Conservation (phyloP, 331 rosid genomes). For the Pyrus hybrid region DNA sequence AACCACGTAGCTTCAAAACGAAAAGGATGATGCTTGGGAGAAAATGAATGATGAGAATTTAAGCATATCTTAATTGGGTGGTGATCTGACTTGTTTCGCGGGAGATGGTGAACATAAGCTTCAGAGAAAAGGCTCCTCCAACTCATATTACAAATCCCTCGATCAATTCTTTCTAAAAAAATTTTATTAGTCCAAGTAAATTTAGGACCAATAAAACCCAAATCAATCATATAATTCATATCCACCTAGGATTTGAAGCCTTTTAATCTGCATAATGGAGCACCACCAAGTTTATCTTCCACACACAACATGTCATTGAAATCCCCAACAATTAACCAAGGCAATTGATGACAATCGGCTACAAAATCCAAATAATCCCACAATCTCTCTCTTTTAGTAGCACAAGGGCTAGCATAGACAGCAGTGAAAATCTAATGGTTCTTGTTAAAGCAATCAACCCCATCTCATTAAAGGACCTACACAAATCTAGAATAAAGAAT, state of each 20-base stretch:
- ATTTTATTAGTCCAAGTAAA: background rate
- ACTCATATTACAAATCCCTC: background rate
- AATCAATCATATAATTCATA: background rate
- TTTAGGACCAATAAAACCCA: background rate
- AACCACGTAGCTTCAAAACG: background rate
- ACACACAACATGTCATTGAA: background rate
- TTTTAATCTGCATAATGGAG: background rate
- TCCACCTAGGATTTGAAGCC: background rate
- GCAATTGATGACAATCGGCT: background rate
- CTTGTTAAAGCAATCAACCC: too few species aligned
- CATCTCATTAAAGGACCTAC: too few species aligned
- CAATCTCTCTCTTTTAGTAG: too few species aligned
- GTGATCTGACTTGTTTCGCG: background rate
- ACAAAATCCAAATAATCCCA: too few species aligned
- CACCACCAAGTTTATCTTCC: background rate
- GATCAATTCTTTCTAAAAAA: background rate
- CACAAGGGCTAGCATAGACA: too few species aligned
- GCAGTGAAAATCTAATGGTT: too few species aligned
- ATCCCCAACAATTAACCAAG: background rate
- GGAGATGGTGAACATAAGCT: background rate
- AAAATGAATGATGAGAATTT: too few species aligned
- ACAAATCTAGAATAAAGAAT: too few species aligned
- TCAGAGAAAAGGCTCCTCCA: background rate
- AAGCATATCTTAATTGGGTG: background rate
- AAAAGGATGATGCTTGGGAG: background rate